phyloP scores from a whole-genome alignment of 164 flowering plant genomes.

The Umbilicus rupestris region DNA sequence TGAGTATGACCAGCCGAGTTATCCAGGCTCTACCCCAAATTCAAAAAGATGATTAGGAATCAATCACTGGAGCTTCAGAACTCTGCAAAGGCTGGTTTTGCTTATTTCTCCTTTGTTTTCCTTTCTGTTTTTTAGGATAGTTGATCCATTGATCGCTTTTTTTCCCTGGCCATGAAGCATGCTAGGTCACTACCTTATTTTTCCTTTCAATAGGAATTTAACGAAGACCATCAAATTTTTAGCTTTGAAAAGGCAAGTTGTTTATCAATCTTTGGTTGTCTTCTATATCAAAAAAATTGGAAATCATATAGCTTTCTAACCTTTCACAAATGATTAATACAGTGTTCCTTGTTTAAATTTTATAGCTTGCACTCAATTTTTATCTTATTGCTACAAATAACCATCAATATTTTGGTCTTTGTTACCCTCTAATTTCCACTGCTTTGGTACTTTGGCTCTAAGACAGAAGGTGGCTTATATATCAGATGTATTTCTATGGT shows the following conservation, averaged over 20 bases:
- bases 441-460: background rate
- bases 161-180: background rate
- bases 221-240: background rate
- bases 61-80: background rate
- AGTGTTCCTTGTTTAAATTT: background rate
- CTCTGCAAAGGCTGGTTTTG: background rate
- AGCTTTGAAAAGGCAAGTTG: background rate
- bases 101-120: background rate
- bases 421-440: background rate
- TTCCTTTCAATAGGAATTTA: background rate
- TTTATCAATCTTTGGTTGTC: background rate
- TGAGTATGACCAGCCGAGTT: background rate
- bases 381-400: too few relatives aligned
- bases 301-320: background rate
- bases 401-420: background rate
- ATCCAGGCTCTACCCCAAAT: background rate
- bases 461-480: too few relatives aligned
- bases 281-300: background rate
- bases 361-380: too few relatives aligned
- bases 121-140: background rate
- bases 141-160: constrained; percentile 3
- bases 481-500: too few relatives aligned
- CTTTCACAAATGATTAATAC: background rate
- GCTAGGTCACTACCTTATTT: background rate
- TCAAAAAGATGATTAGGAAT: constrained; percentile 1